Base-by-base conservation (phyloP, 805 yeast genomes). In the Kluyveromyces starmeri region DNA sequence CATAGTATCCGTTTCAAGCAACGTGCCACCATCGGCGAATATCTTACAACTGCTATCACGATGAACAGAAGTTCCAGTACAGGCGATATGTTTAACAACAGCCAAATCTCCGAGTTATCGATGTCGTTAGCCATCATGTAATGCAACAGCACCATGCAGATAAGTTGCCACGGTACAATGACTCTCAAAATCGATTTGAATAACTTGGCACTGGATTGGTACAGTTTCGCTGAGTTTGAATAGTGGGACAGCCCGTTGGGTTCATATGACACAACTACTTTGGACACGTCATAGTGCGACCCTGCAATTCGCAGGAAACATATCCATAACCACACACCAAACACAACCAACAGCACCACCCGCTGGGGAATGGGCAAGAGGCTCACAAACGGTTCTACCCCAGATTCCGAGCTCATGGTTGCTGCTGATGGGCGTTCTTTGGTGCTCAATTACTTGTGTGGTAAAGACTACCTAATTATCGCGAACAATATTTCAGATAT, bases 271-370 rank as follows among this genome's bases (percentile, higher is more conserved):
- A 45, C 42, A 10, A 56, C 22, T 5, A 55, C 43, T 2, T 38
- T 28, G 3, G 54, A 37, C 3, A 75, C 55, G 48, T 75, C 77
- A 33, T 76, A 61, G 16, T 59, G 55, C 36, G 52, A 45, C 35
- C 53, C 53, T 37, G 71, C 62, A 15, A 65, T 46, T 37, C 52
- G 47, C 25, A 73, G 57, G 34, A 72, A 65, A 28, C 61, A 35
- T 28, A 59, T 64, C 83, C 83, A 78, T 16, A 75, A 49, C 53
- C 71, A 64, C 4, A 68, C 48, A 4, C 79, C 81, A 4, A 66
- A 32, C 38, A 71, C 63, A 3, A 76, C 41, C 12, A 75, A 55
- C 3, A 71, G 44, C 11, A 75, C 55, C 29, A 75, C 65, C 29
- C 78, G 49, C 43, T 65, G 71, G 2, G 78, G 74, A n/a, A 68